Conservation (phyloP, 208 protist genomes). For the Novymonas esmeraldas region DNA sequence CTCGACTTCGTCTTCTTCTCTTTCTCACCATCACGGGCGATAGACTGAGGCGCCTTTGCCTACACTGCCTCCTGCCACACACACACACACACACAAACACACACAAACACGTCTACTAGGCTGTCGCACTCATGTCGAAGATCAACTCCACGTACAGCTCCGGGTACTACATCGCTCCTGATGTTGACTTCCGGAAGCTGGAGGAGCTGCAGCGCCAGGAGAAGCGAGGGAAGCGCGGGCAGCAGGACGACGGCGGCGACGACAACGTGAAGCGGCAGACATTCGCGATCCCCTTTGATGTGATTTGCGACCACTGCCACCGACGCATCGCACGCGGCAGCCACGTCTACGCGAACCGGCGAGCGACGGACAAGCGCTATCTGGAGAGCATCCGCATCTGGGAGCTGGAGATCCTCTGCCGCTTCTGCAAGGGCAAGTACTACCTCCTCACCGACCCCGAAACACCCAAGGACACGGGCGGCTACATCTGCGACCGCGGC, state of each 20-base stretch:
- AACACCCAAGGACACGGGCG: constrained; percentile 81
- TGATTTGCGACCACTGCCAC: constrained; percentile 74
- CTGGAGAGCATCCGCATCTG: constrained; percentile 73
- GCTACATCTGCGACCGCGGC: constrained; percentile 70
- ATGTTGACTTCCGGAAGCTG: constrained; percentile 84
- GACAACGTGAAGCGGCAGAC: constrained; percentile 69
- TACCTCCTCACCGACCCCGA: constrained; percentile 77
- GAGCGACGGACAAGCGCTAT: constrained; percentile 62
- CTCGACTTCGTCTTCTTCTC: too few relatives aligned
- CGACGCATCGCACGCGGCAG: constrained; percentile 74
- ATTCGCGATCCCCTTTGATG: constrained; percentile 85
- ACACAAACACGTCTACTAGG: too few relatives aligned
- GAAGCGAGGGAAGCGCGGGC: constrained; percentile 45
- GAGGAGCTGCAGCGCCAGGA: constrained; percentile 64
- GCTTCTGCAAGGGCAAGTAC: constrained; percentile 68
- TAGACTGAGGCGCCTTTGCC: too few relatives aligned
- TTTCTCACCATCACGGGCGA: too few relatives aligned
- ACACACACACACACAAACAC: too few relatives aligned
- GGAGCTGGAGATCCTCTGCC: constrained; percentile 80
- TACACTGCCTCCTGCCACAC: too few relatives aligned
- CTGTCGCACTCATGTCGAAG: constrained; percentile 61
- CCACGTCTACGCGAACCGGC: constrained; percentile 83
- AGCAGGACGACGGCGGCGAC: constrained; percentile 24
- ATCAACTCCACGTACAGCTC: constrained; percentile 90
- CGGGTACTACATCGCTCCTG: constrained; percentile 81